phyloP scores from a whole-genome alignment of 108 stramenopile genomes.

The Skeletonema costatum region DNA sequence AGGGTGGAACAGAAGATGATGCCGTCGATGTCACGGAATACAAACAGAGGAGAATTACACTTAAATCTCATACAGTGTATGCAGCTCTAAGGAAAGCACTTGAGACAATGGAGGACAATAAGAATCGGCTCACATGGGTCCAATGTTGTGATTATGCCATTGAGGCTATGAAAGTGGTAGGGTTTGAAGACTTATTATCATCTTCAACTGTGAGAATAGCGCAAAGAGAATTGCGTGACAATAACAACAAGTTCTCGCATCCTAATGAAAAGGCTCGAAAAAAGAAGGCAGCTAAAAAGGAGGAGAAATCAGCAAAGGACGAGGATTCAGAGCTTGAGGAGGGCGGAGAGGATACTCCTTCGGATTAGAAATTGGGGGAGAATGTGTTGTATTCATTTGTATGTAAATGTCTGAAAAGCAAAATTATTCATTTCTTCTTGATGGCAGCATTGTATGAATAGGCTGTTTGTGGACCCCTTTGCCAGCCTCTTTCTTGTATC shows the following conservation, averaged over 20 bases:
- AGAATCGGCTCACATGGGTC: neutral
- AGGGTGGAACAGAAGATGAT: neutral
- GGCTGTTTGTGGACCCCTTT: no score
- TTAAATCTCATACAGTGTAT: neutral
- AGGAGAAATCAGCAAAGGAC: neutral
- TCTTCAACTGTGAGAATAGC: neutral
- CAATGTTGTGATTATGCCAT: neutral
- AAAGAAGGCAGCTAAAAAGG: neutral
- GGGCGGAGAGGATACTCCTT: neutral
- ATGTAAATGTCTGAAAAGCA: no score
- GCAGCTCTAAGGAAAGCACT: neutral
- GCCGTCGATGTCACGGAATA: neutral
- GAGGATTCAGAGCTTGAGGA: conserved; percentile 6
- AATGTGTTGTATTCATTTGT: neutral
- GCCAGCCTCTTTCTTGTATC: no score
- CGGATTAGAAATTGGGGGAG: neutral
- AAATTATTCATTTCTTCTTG: no score
- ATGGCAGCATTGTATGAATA: no score
- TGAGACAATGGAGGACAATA: neutral
- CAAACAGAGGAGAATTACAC: neutral
- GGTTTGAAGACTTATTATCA: neutral
- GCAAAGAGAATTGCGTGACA: neutral
- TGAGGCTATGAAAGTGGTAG: neutral
- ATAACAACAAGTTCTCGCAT: neutral
- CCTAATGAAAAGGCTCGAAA: neutral